Evolutionary conservation across 495 filamentous ascomycete species (phyloP), one percentile per base, ranked within the genome.

Genomic region (Aspergillus sclerotiicarbonarius): DNA sequence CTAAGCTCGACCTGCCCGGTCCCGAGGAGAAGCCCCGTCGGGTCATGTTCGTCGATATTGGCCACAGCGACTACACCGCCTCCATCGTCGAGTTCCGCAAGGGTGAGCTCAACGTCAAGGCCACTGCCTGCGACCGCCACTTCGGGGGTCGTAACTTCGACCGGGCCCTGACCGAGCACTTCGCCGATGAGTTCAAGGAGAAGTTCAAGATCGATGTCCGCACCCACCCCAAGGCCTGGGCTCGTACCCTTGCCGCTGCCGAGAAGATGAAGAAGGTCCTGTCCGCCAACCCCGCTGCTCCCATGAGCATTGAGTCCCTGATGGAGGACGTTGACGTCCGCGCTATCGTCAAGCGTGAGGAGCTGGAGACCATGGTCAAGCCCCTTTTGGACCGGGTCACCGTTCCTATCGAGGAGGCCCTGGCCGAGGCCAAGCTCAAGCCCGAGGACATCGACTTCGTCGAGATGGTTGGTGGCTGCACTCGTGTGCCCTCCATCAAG

Each of bases 231-330:
- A 96, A 97, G 82, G 94, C 92, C 54, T 83, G 87, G 74, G 82
- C 90, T 57, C 90, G 94, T 68, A 89, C 96, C 65, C 77, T 88
- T 13, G 86, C 91, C 53, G 92, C 89, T 47, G 89, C 90, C 50
- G 94, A 99, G 82, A 98, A 96, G 84, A 71, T 96, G 68, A 99
- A 99, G 91, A 98, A 98, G 84, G 87, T 99, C 53, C 82, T 99
- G 55, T 98, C 95, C 13, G 94, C 94, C 65, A 98, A 98, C 74
- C 87, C 92, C 50, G 82, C 86, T 62, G 94, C 92, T 4, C 95
- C 94, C n/a, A 64, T 99, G 67, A 97, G 90, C 79, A 96, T 99
- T 66, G 94, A 99, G 81, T 96, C 94, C 18, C 81, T 98, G 59
- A 98, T 99, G 94, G 93, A 98, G 70, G 94, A 99, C 69, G 78